Evolutionary conservation across 2,329 filamentous ascomycete species (phyloP).

Genomic region (Coleophoma cylindrospora): DNA sequence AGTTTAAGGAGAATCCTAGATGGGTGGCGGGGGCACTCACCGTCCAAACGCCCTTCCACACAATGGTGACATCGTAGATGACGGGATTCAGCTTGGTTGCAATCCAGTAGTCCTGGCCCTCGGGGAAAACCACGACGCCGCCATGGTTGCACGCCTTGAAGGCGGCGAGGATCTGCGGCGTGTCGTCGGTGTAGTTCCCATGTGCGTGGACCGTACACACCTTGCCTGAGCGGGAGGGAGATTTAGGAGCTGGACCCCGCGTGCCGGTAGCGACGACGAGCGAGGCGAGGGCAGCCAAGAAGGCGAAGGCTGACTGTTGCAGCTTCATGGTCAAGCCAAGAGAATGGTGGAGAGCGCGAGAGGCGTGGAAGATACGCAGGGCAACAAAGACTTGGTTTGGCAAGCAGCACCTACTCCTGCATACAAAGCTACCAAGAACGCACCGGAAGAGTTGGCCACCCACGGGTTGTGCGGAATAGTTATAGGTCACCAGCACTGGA

Average conservation of each 20-base stretch:
- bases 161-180: slow-evolving; percentile 44
- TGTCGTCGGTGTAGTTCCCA: slow-evolving; percentile 39
- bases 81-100: slow-evolving; percentile 42
- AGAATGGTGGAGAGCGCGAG: too few relatives aligned
- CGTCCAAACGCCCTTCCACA: slow-evolving; percentile 48
- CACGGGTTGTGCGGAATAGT: too few relatives aligned
- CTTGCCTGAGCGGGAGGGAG: slow-evolving; percentile 9
- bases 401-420: too few relatives aligned
- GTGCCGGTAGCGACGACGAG: too few relatives aligned
- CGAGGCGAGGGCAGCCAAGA: too few relatives aligned
- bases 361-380: too few relatives aligned
- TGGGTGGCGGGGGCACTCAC: slow-evolving; percentile 22
- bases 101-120: slow-evolving; percentile 45
- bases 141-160: slow-evolving; percentile 43
- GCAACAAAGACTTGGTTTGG: too few relatives aligned
- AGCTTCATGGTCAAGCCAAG: too few relatives aligned
- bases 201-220: slow-evolving; percentile 34
- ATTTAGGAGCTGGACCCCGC: not conserved
- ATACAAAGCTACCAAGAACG: too few relatives aligned
- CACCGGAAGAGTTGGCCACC: too few relatives aligned
- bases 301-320: too few relatives aligned
- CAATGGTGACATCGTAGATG: slow-evolving; percentile 42
- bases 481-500: too few relatives aligned
- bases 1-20: not conserved
- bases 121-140: slow-evolving; percentile 44